Base-by-base conservation (phyloP, 2,329 filamentous ascomycete species). In the Botrytis tulipae region DNA sequence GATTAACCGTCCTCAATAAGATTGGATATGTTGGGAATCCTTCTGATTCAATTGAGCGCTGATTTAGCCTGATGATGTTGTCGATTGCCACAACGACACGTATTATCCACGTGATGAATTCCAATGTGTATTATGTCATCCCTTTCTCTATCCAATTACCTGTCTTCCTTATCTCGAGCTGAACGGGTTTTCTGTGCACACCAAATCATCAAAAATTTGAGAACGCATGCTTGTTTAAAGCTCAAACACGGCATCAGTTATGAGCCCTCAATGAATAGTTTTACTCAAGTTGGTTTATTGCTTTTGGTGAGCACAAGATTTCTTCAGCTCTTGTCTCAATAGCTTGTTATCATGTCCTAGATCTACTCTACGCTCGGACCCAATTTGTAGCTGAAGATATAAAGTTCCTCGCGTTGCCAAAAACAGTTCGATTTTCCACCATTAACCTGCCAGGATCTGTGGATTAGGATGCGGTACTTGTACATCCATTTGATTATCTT, bases 381-480 rank as follows among this genome's bases (percentile, higher is more conserved):
- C 6, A 29, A 40, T 29, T 32, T 4, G n/a, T 18, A 29, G 32
- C 14, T 25, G 51, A 57, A 57, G n/a, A 29, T 44, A n/a, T 25
- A 32, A 42, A 71, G 57, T 48, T 63, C 59, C 57, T 57, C 69
- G 18, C 57, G 69, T 37, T 71, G 59, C 57, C 69, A 51, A 51
- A 71, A 63, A 70, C 40, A 37, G 54, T 42, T 70, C 57, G 54
- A n/a, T 22, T 70, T 70, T 63, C 68, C 68, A 44, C n/a, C 29
- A 32, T 42, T n/a, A n/a, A 46, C 20, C 44, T 40, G 65, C 65
- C 65, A 61, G 7, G 20, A 61, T 61, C 42, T 61, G 46, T 44
- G n/a, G 14, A 66, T 48, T 35, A n/a, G 35, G 14, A 12, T n/a
- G 35, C 22, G 22, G 32, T 25, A 61, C 59, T 40, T 40, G 32